phyloP scores from a whole-genome alignment of 306 rosid species.

The Hippophae rhamnoides region DNA sequence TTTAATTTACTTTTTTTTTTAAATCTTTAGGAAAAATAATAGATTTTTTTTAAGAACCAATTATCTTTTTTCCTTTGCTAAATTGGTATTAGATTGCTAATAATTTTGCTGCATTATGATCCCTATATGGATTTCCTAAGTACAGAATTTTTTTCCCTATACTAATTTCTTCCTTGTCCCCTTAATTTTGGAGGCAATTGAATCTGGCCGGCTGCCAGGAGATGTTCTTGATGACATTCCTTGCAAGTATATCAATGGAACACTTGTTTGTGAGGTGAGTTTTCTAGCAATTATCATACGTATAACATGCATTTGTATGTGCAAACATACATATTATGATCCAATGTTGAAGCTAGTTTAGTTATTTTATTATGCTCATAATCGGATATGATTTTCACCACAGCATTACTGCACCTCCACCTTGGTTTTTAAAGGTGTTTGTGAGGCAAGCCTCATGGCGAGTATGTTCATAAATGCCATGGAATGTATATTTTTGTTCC shows the following conservation, averaged over 20 bases:
- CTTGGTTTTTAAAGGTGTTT: too few species aligned
- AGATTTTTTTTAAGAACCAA: neutral
- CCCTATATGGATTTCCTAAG: neutral
- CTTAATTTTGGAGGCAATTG: slow-evolving; percentile 70
- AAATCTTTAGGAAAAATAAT: neutral
- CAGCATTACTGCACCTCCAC: too few species aligned
- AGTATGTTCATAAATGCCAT: too few species aligned
- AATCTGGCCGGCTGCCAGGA: slow-evolving; percentile 92
- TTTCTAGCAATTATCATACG: neutral
- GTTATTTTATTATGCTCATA: neutral
- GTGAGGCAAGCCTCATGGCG: too few species aligned
- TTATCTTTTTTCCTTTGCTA: neutral
- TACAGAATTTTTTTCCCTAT: neutral
- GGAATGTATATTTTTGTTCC: too few species aligned
- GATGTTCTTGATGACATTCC: slow-evolving; percentile 90
- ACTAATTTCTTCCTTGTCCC: slow-evolving; percentile 10
- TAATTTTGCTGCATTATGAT: slow-evolving; percentile 13
- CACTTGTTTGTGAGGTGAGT: slow-evolving; percentile 85
- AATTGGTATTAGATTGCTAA: neutral
- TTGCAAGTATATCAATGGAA: slow-evolving; percentile 79
- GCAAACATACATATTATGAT: neutral
- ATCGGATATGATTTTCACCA: neutral
- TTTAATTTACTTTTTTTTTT: neutral
- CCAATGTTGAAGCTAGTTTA: neutral
- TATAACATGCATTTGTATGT: neutral